Conservation (phyloP, 2,329 filamentous ascomycete species). For the Phialophora chinensis region DNA sequence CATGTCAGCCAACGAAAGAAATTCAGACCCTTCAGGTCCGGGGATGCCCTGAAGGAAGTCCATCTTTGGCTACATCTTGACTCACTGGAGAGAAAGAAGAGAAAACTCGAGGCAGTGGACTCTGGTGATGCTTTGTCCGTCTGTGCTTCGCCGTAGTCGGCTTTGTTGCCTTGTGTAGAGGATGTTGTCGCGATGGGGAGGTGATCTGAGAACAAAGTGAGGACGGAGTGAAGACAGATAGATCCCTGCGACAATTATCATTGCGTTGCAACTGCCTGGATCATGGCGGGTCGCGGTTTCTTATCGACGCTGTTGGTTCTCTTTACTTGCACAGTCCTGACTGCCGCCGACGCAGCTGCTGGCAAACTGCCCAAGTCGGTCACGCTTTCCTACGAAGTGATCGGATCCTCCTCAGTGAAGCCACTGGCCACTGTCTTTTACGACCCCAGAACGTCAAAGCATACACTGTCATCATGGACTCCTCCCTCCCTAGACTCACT, state of each 20-base stretch:
- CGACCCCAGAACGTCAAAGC: slow-evolving; percentile 46
- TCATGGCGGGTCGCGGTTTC: slow-evolving; percentile 23
- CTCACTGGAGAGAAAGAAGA: slow-evolving; percentile 22
- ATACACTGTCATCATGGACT: slow-evolving; percentile 48
- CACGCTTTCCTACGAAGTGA: slow-evolving; percentile 38
- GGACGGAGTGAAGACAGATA: neutral
- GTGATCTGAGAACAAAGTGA: slow-evolving; percentile 4
- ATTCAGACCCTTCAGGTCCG: slow-evolving; percentile 23
- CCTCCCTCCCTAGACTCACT: slow-evolving; percentile 41
- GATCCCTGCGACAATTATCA: neutral
- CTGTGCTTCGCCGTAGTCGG: slow-evolving; percentile 22
- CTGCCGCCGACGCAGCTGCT: slow-evolving; percentile 23
- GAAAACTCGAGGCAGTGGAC: slow-evolving; percentile 18
- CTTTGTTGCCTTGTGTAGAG: slow-evolving; percentile 25
- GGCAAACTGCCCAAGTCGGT: slow-evolving; percentile 35
- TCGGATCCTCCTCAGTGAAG: slow-evolving; percentile 34
- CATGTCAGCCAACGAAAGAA: slow-evolving; percentile 18
- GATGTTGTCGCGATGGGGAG: slow-evolving; percentile 7
- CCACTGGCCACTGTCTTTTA: slow-evolving; percentile 51
- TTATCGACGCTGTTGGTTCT: slow-evolving; percentile 24
- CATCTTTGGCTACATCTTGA: slow-evolving; percentile 34
- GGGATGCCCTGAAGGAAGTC: slow-evolving; percentile 30
- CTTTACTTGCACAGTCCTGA: slow-evolving; percentile 16
- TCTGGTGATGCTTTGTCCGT: slow-evolving; percentile 3
- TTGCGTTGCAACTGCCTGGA: slow-evolving; percentile 3